These are phyloP conservation scores for Anthoceros angustus DNA, from an alignment of 225 moss, liverwort and hornwort genomes.

Conservation along the genomic window DNA sequence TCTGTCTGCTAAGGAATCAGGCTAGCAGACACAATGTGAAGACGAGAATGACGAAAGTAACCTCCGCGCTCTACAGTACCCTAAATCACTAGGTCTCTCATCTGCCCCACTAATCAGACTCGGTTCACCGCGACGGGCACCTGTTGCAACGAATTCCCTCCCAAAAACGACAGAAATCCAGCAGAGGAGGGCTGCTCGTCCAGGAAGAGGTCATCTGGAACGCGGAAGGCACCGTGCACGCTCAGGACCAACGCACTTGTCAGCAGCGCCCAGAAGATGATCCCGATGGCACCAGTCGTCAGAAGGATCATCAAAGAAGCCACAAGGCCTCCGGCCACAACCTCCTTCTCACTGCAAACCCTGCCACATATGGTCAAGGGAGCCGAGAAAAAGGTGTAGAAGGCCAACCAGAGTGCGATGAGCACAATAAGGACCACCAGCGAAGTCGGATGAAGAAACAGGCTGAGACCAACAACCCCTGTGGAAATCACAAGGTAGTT, in stretches of 20 bases:
- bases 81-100: no score
- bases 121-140: not conserved
- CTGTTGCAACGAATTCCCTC: not conserved
- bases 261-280: not conserved
- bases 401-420: not conserved
- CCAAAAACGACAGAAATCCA: not conserved
- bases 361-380: slow-evolving; percentile 3
- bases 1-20: no score
- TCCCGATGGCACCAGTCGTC: not conserved
- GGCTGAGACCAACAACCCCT: not conserved
- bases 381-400: not conserved
- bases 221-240: not conserved
- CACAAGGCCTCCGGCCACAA: not conserved
- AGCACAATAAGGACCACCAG: not conserved
- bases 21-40: no score
- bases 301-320: not conserved
- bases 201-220: not conserved
- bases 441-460: not conserved
- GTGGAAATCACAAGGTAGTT: not conserved
- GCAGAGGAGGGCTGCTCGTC: not conserved
- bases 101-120: no score
- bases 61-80: no score
- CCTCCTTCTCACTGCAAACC: not conserved
- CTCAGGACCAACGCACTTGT: not conserved
- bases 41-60: no score